Base-by-base conservation (phyloP, 2,329 filamentous ascomycete genomes). In the Incumbomyces delicatus region DNA sequence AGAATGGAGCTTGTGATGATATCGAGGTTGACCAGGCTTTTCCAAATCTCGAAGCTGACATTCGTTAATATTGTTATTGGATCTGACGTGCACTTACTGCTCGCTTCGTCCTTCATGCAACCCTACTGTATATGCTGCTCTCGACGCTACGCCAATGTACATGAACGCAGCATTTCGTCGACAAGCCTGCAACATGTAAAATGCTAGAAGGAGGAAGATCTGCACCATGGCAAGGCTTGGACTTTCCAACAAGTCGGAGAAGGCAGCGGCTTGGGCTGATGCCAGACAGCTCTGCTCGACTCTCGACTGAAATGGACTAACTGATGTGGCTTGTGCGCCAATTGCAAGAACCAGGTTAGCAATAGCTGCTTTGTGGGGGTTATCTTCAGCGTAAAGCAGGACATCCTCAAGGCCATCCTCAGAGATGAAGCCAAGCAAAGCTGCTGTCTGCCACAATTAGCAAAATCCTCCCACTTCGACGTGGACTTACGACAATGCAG, bases 121-220 rank as follows among this genome's bases (percentile, higher is more conserved):
- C 0, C 78, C 78, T 0, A 81, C 55, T 0, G 76, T 74, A 2
- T 74, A 71, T 0, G 78, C 77, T 1, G 77, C 74, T 44, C 75
- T 71, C 0, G 73, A 67, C 1, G 78, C 77, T 7, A 81, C 71
- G 0, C 77, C 77, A 2, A 81, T 59, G 46, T 81, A 81, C 74
- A 81, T 79, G 44, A 78, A 81, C 0, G 77, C 77, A 0, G 77
- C 69, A 47, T 80, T 80, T 7, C 76, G 66, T 29, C 74, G 73
- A 44, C 76, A 80, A 3, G 74, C 73, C 0, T 74, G 75, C 2
- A 78, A 66, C 69, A 78, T 75, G 52, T 77, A 80, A 51, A 78
- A 77, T 0, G 75, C 68, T 70, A 80, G 74, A 13, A 79, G 62
- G 0, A 77, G 58, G 50, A 77, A 80, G 0, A 66, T 62, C 13